These are phyloP conservation scores for Lolium rigidum DNA, from an alignment of 176 grass and related monocot species.

Conservation along the genomic window DNA sequence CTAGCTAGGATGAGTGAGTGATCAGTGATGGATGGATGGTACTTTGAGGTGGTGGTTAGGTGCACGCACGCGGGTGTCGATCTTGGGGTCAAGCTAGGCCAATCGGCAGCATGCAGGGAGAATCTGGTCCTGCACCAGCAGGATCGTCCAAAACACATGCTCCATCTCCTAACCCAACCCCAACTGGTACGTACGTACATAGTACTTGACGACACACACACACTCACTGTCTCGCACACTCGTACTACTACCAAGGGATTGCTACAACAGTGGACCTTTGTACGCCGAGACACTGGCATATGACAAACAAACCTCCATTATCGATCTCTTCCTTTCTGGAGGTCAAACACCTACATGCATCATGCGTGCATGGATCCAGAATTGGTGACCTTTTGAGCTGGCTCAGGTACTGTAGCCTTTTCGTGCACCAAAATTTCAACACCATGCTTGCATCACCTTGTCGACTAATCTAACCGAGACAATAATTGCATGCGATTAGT, in stretches of 20 bases:
- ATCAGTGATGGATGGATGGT: neutral
- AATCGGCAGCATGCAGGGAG: neutral
- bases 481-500: neutral
- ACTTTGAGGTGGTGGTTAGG: constrained; percentile 21
- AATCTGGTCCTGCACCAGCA: constrained; percentile 52
- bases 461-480: neutral
- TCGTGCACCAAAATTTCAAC: neutral
- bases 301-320: constrained; percentile 35
- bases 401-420: neutral
- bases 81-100: neutral
- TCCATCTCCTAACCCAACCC: neutral
- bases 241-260: neutral
- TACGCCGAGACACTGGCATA: constrained; percentile 25
- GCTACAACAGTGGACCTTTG: constrained; percentile 30
- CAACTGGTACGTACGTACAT: neutral
- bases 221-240: neutral
- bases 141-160: constrained; percentile 7
- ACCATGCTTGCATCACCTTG: neutral
- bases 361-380: neutral
- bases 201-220: neutral
- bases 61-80: neutral
- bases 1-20: neutral
- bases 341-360: constrained; percentile 34
- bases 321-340: neutral
- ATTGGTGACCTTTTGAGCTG: constrained; percentile 51